Evolutionary conservation across 2,329 filamentous ascomycete species (phyloP), one percentile per base, ranked within the genome.

Genomic region (Zymoseptoria crescenta): DNA sequence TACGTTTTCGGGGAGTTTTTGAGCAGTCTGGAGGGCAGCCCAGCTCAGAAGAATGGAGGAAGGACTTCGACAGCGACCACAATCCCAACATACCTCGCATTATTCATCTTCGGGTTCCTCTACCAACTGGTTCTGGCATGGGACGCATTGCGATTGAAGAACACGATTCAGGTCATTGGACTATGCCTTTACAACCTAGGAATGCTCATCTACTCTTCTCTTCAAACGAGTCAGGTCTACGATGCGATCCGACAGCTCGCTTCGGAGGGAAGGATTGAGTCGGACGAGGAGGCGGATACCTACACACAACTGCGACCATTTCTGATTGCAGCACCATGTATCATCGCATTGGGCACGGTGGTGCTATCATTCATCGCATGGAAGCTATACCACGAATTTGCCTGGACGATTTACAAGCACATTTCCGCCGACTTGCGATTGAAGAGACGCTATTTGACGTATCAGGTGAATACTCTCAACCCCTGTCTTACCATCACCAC

Each of bases 331-430:
- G 91, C 95, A 57, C 94, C 94, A 0, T 86, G 83, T 67, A 83
- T 99, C 59, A 88, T 97, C 65, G 91, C 84, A 0, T 75, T 95
- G 29, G 84, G 84, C 29, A 93, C 89, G 2, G 64, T 92, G 5
- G 70, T 85, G 56, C 86, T 97, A 80, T 81, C 80, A 13, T 87
- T 91, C 62, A 79, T 92, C 55, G 86, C 93, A 1, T 97, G 91
- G 89, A 96, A 96, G 77, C 82, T 99, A 30, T 97, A 99, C 73
- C 91, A 96, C 71, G 93, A 96, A 74, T 99, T 99, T 75, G 93
- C 94, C 9, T 99, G 94, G 94, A 94, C 94, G 59, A 99, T 99
- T 70, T 91, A 99, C 76, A 99, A 99, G 80, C 92, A 96, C 75
- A 99, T 99, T 72, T 96, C 92, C 71, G 94, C 94, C 55, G 94